phyloP scores from a whole-genome alignment of 139 green algal species.

The Tetradesmus lagerheimii region DNA sequence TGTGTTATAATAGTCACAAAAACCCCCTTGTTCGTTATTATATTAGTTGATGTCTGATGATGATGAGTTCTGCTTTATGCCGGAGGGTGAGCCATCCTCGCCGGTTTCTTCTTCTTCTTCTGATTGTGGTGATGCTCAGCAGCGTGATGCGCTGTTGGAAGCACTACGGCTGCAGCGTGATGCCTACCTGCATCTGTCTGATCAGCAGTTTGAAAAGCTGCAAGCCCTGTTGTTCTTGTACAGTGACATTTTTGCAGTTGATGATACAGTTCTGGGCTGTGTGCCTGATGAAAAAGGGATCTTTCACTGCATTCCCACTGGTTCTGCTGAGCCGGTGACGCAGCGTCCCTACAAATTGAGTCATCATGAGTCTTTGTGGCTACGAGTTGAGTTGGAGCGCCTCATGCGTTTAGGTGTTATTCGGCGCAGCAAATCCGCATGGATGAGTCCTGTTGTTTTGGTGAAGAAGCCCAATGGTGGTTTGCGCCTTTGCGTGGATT shows the following conservation, averaged over 20 bases:
- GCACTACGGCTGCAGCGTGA: not conserved
- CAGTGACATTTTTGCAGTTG: not conserved
- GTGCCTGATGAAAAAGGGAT: not conserved
- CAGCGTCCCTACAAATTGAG: conserved; percentile 24
- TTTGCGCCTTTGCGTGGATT: not conserved
- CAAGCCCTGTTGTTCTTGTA: not conserved
- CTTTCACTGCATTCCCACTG: not conserved
- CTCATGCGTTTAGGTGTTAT: conserved; percentile 19
- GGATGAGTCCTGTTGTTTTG: conserved; percentile 27
- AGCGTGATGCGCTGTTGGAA: not conserved
- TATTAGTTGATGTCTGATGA: not conserved
- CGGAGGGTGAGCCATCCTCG: not conserved
- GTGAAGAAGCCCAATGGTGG: conserved; percentile 24
- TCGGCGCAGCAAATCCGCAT: not conserved
- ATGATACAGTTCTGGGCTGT: not conserved
- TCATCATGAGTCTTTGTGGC: conserved; percentile 8
- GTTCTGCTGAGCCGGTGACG: not conserved
- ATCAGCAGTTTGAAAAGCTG: not conserved
- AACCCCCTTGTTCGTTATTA: no score
- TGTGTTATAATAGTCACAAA: no score
- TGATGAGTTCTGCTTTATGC: not conserved
- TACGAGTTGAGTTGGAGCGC: not conserved
- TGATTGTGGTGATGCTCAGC: not conserved
- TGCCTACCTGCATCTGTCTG: not conserved
- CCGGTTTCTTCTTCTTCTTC: not conserved